Evolutionary conservation across 805 yeast genomes (phyloP), one percentile per base, ranked within the genome.

Genomic region (Zygosaccharomyces lentus): DNA sequence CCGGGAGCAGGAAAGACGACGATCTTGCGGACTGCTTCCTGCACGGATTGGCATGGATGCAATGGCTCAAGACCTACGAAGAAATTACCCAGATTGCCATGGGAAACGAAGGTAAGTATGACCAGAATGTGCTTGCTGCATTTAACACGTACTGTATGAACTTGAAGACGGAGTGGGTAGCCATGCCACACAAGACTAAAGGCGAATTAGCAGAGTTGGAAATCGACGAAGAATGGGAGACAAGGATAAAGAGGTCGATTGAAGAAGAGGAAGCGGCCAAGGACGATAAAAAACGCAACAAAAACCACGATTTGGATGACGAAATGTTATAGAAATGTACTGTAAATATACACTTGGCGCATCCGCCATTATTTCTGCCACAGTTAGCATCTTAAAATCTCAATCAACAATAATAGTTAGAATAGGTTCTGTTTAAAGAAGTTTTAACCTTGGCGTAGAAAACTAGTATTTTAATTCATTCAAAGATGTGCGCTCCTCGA

Each of bases 11-110:
- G 16, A 82, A 82, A 57, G 75, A 76, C 35, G 90, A 83, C 58
- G 90, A 83, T 58, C 64, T 82, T 45, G 76, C 81, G 7, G 90
- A 83, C 58, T 71, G 83, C 0, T 64, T 82, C n/a, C 63, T 82
- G 12, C 87, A 83, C 59, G 84, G 78, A 1, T 48, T 81, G 2
- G 70, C 77, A 0, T 75, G 77, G 71, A 43, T 68, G 10, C 56
- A 65, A 9, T 80, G 82, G 76, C 29, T 59, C 1, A 41, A 35
- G 15, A 45, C 50, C 16, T 61, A 54, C 30, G 49, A 52, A 12
- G 65, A 69, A 44, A 38, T 47, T 40, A 45, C 34, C 9, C 47
- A 39, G 10, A 48, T 48, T 15, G 24, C 42, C n/a, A 27, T 40
- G 37, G 30, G 34, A 37, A 35, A 50, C n/a, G 34, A 32, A 13